Conservation (phyloP, 2,329 filamentous ascomycete species). For the Diaporthe caulivora region DNA sequence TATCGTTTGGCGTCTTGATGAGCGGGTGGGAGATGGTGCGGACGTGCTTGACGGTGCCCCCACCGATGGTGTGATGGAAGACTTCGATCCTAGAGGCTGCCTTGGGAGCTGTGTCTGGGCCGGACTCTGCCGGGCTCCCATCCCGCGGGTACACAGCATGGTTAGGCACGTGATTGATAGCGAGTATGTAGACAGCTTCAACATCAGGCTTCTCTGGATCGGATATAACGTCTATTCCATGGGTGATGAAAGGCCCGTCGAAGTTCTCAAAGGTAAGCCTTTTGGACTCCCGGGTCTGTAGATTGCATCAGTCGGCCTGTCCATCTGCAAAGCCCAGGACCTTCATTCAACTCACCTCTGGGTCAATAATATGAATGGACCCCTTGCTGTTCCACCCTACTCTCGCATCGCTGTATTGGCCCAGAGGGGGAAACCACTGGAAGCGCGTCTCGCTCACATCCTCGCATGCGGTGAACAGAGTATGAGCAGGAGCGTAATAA, state of each 20-base stretch:
- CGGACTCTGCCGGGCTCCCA: constrained; percentile 10
- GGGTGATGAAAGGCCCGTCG: constrained; percentile 65
- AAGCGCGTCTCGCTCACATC: constrained; percentile 56
- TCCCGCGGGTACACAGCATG: constrained; percentile 33
- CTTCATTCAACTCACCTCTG: constrained; percentile 54
- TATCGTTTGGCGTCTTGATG: constrained; percentile 39
- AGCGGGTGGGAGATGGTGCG: constrained; percentile 36
- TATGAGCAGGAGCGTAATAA: constrained; percentile 59
- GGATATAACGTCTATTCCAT: constrained; percentile 71
- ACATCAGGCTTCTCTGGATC: constrained; percentile 54
- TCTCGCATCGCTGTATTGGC: constrained; percentile 54
- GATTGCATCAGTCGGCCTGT: neutral
- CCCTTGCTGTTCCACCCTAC: constrained; percentile 53
- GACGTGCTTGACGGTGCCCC: constrained; percentile 26
- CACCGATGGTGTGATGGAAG: constrained; percentile 37
- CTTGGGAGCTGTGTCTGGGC: constrained; percentile 28
- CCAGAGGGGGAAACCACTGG: constrained; percentile 65
- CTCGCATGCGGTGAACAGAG: constrained; percentile 70
- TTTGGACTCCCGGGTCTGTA: constrained; percentile 58
- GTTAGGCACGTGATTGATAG: constrained; percentile 70
- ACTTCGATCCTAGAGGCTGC: constrained; percentile 35
- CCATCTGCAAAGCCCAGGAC: neutral
- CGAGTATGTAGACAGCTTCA: constrained; percentile 68
- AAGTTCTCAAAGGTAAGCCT: constrained; percentile 65
- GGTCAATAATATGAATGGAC: constrained; percentile 65